Evolutionary conservation across 83 land plant species (phyloP).

Genomic region (Thuja plicata): DNA sequence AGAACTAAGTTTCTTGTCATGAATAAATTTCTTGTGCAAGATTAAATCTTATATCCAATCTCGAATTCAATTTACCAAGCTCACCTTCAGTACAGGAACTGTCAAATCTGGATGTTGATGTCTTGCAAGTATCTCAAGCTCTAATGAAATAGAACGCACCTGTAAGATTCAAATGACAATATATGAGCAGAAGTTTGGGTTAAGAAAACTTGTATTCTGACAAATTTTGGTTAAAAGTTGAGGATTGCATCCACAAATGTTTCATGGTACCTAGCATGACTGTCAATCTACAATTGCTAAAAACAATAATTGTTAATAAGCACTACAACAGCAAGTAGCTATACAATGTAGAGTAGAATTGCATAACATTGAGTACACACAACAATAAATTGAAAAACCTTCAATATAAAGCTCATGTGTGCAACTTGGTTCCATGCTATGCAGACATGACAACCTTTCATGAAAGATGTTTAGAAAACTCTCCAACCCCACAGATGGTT

Average conservation of each 20-base stretch:
- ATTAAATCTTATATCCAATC: not conserved
- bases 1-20: not conserved
- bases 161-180: constrained; percentile 16
- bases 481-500: not conserved
- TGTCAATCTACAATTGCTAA: not conserved
- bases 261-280: not conserved
- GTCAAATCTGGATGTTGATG: constrained; percentile 58
- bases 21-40: not conserved
- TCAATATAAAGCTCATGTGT: not conserved
- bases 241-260: not conserved
- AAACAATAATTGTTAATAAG: not conserved
- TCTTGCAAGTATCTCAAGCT: constrained; percentile 68
- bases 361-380: not conserved
- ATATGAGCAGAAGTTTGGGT: not conserved
- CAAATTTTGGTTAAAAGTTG: not conserved
- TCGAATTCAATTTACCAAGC: not conserved
- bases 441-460: not conserved
- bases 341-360: not conserved
- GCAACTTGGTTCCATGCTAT: not conserved
- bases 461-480: not conserved
- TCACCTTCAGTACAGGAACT: constrained; percentile 59
- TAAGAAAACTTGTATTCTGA: not conserved
- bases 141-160: constrained; percentile 59
- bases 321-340: not conserved
- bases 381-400: not conserved